Evolutionary conservation across 2,329 filamentous ascomycete species (phyloP), one percentile per base, ranked within the genome.

Genomic region (Trichophyton rubrum): DNA sequence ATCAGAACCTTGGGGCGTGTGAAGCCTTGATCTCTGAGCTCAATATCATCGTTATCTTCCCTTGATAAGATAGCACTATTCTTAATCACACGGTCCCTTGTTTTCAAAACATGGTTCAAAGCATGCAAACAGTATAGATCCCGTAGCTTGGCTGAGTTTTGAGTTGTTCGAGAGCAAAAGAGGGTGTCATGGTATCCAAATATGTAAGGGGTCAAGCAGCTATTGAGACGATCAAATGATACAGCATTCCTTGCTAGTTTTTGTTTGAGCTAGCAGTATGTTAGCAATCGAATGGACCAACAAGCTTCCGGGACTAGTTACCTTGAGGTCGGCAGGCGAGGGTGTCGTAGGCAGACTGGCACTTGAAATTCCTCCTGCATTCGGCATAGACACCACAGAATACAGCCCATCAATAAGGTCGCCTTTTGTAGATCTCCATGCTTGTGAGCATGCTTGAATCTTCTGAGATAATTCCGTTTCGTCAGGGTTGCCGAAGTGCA

Each of bases 1-100:
- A 97, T 89, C 20, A 99, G 81, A 5, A 96, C 86, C 71, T 97
- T 97, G 6, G 93, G 93, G 3, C 93, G 81, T 0, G 92, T 96
- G 73, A 96, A 99, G 0, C 93, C 93, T 74, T 99, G 93, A 66
- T 99, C 93, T 64, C 90, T 84, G 17, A 90, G 78, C 66, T 96
- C 90, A 3, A 88, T 75, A 41, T 88, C 85, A 15, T 81, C 79
- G 8, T 82, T 80, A 3, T 83, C 80, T 59, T 87, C 83, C 66
- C 85, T 85, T 8, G 86, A 79, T 9, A 95, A 75, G 64, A 85
- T 89, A 59, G 88, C 83, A 69, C 91, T 97, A 75, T 97, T 95
- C 74, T 96, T 97, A 63, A 97, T 82, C 0, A 97, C 88, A 33
- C 85, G 84, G 69, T 97, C 92, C 65, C 93, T 85, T 1, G 92